phyloP scores from a whole-genome alignment of 768 basidiomycete genomes.

The Hemileccinum impolitum region DNA sequence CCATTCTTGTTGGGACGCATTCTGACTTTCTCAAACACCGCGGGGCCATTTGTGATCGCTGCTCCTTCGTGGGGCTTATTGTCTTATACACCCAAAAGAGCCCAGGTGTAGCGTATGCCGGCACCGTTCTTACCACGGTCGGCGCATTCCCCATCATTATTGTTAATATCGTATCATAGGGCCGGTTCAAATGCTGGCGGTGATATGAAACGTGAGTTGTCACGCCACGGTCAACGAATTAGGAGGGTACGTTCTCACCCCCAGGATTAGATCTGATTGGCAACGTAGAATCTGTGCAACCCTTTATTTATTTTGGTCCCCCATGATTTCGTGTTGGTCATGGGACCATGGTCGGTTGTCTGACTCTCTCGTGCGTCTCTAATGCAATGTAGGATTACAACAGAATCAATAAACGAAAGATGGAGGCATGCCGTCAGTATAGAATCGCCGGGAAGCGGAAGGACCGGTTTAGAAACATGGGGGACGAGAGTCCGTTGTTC shows the following conservation, averaged over 20 bases:
- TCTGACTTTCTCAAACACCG: not conserved
- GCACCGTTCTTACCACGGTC: not conserved
- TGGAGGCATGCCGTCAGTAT: not conserved
- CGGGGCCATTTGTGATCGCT: conserved; percentile 1
- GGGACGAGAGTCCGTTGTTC: conserved; percentile 3
- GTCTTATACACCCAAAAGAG: not conserved
- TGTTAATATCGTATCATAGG: not conserved
- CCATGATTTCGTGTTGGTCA: not conserved
- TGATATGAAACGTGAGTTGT: conserved; percentile 2
- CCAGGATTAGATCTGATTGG: not conserved
- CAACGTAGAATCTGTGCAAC: not conserved
- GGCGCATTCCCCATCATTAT: not conserved
- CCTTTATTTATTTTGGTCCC: not conserved
- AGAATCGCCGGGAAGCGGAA: not conserved
- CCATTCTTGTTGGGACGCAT: not conserved
- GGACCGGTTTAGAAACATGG: conserved; percentile 1
- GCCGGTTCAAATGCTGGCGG: conserved; percentile 1
- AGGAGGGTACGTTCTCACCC: not conserved
- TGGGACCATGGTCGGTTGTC: not conserved
- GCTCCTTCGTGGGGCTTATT: not conserved
- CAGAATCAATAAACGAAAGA: not conserved
- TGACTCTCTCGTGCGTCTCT: not conserved
- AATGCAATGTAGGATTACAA: conserved; percentile 1
- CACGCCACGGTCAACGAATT: conserved; percentile 1
- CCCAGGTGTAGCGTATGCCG: not conserved